These are phyloP conservation scores for Rhodotorula sp. DNA, from an alignment of 1,284 basidiomycete genomes.

Conservation along the genomic window DNA sequence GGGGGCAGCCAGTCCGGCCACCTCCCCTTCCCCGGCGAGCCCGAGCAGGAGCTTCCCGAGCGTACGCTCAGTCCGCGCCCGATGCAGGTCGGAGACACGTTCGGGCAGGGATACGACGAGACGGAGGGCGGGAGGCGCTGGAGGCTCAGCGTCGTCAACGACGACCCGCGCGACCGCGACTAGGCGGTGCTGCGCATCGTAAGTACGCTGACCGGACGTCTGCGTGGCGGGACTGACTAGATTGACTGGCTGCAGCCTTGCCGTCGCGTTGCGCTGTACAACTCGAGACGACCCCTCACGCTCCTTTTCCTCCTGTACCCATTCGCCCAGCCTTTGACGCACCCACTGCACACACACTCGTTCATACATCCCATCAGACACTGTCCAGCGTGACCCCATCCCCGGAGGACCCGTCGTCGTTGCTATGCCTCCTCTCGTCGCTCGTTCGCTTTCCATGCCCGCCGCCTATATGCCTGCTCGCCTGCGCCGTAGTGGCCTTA, in stretches of 20 bases:
- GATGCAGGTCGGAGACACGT: conserved; percentile 43
- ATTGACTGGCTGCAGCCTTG: not conserved
- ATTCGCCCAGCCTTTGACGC: no score
- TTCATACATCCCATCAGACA: no score
- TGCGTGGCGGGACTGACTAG: not conserved
- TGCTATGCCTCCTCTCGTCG: no score
- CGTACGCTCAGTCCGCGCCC: conserved; percentile 32
- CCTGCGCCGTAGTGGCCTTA: no score
- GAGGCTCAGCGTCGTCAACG: conserved; percentile 40
- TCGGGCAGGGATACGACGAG: conserved; percentile 41
- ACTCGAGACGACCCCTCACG: not conserved
- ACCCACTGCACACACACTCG: no score
- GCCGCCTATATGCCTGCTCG: no score
- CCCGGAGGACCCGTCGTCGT: no score
- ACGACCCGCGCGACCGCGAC: conserved; percentile 28
- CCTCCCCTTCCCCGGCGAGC: conserved; percentile 34
- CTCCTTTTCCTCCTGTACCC: no score
- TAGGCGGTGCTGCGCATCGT: not conserved
- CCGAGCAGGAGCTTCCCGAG: conserved; percentile 13
- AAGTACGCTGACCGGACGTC: no score
- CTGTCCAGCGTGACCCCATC: no score
- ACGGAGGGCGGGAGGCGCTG: conserved; percentile 30
- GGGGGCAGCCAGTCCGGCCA: conserved; percentile 11
- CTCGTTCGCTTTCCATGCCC: no score
- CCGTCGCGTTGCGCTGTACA: not conserved